These are phyloP conservation scores for Peronospora tabacina DNA, from an alignment of 352 stramenopile genomes.

Conservation along the genomic window DNA sequence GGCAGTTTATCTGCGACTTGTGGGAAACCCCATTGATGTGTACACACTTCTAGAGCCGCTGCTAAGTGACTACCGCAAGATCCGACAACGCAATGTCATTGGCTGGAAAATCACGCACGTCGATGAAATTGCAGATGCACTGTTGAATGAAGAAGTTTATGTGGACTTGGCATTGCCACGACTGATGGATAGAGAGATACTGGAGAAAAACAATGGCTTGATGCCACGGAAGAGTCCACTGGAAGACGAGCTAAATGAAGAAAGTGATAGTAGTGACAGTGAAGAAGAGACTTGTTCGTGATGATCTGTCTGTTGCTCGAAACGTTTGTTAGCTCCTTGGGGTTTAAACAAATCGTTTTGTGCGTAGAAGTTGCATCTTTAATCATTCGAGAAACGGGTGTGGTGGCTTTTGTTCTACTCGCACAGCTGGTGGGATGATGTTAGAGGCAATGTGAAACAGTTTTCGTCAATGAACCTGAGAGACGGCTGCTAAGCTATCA, in stretches of 20 bases:
- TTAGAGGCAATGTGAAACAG: no score
- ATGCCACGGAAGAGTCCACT: constrained; percentile 57
- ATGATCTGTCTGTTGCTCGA: background rate
- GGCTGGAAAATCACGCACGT: constrained; percentile 92
- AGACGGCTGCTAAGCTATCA: no score
- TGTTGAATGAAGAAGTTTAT: constrained; percentile 89
- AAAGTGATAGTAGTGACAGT: constrained; percentile 17
- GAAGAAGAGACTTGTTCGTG: constrained; percentile 12
- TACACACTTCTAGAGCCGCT: constrained; percentile 93
- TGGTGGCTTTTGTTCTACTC: no score
- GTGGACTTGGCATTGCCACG: constrained; percentile 92
- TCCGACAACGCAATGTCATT: constrained; percentile 79
- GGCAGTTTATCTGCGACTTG: constrained; percentile 94
- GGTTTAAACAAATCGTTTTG: no score
- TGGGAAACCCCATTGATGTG: constrained; percentile 88
- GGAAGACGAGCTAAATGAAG: constrained; percentile 64
- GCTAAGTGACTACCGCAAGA: constrained; percentile 94
- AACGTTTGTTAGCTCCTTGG: no score
- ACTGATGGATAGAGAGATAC: constrained; percentile 76
- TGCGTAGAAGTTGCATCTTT: background rate
- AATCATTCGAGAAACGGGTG: no score
- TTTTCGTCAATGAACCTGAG: no score
- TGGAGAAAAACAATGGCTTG: constrained; percentile 75
- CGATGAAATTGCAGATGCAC: constrained; percentile 93
- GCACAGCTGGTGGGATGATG: no score